These are phyloP conservation scores for Kodamaea plutei DNA, from an alignment of 1,139 yeast species.

Conservation along the genomic window DNA sequence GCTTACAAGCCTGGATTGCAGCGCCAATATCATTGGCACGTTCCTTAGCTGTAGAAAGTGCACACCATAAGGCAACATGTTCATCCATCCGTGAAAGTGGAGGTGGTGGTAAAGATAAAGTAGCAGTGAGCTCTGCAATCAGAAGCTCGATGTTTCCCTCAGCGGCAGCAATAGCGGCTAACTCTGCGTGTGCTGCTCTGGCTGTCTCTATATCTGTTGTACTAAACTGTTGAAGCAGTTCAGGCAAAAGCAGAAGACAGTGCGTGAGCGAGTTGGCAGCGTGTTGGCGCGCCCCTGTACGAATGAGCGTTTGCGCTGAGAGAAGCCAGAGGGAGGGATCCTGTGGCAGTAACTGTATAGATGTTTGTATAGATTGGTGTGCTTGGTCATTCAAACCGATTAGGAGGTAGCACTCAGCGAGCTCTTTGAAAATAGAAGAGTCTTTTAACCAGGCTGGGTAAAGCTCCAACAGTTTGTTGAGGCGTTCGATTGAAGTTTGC, in stretches of 20 bases:
- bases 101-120: conserved; percentile 48
- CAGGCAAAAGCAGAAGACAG: conserved; percentile 38
- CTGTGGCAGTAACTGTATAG: conserved; percentile 37
- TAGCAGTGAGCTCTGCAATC: conserved; percentile 44
- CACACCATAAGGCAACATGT: conserved; percentile 50
- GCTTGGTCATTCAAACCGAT: conserved; percentile 50
- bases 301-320: conserved; percentile 43
- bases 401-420: conserved; percentile 47
- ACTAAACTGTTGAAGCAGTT: conserved; percentile 21
- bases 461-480: conserved; percentile 35
- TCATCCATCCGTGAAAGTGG: conserved; percentile 43
- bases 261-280: conserved; percentile 46
- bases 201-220: conserved; percentile 41
- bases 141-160: conserved; percentile 47
- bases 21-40: conserved; percentile 45
- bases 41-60: conserved; percentile 48
- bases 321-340: conserved; percentile 46
- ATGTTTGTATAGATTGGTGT: conserved; percentile 44
- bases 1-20: conserved; percentile 47
- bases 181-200: conserved; percentile 49
- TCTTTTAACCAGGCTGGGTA: conserved; percentile 32
- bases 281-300: conserved; percentile 40
- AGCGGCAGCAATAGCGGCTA: conserved; percentile 51
- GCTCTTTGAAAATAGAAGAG: conserved; percentile 39
- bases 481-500: conserved; percentile 40